These are phyloP conservation scores for Chaetomium globosum DNA, from an alignment of 2,329 filamentous ascomycete species.

Conservation along the genomic window DNA sequence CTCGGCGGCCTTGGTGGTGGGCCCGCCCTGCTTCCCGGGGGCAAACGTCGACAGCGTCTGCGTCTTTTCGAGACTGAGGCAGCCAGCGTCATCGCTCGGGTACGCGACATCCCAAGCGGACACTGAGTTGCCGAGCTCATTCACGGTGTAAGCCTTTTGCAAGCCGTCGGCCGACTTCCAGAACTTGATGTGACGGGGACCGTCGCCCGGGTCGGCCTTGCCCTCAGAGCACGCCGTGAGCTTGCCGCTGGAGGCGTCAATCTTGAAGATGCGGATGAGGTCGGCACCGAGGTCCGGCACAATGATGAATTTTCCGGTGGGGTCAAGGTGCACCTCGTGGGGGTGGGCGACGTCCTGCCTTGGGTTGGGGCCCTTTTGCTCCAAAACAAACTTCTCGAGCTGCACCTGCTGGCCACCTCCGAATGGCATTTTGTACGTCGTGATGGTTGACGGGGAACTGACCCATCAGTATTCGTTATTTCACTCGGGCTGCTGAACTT, in stretches of 20 bases:
- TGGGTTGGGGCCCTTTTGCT: slow-evolving; percentile 47
- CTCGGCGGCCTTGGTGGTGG: slow-evolving; percentile 57
- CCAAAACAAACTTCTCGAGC: slow-evolving; percentile 48
- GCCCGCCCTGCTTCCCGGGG: slow-evolving; percentile 46
- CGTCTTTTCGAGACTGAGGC: slow-evolving; percentile 50
- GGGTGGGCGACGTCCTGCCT: slow-evolving; percentile 61
- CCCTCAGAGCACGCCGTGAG: slow-evolving; percentile 51
- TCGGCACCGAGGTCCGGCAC: slow-evolving; percentile 59
- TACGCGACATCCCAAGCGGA: slow-evolving; percentile 55
- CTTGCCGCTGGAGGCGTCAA: slow-evolving; percentile 49
- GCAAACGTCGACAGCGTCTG: slow-evolving; percentile 54
- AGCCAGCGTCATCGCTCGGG: slow-evolving; percentile 40
- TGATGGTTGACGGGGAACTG: slow-evolving; percentile 49
- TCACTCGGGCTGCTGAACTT: slow-evolving; percentile 19
- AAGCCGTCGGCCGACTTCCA: slow-evolving; percentile 43
- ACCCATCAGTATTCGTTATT: background rate
- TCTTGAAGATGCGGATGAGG: slow-evolving; percentile 56
- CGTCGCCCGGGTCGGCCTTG: slow-evolving; percentile 50
- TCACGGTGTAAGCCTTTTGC: slow-evolving; percentile 47
- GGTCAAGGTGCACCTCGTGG: slow-evolving; percentile 55
- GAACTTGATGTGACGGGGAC: slow-evolving; percentile 57
- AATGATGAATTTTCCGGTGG: slow-evolving; percentile 53
- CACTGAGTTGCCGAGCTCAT: slow-evolving; percentile 55
- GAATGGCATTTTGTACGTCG: slow-evolving; percentile 47
- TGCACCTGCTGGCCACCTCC: slow-evolving; percentile 19